A percentile compares a stretch with the other conserved stretches of the same genome.
Conservation (phyloP, 1,139 yeast species). For the Nadsonia starkeyi-henricii region DNA sequence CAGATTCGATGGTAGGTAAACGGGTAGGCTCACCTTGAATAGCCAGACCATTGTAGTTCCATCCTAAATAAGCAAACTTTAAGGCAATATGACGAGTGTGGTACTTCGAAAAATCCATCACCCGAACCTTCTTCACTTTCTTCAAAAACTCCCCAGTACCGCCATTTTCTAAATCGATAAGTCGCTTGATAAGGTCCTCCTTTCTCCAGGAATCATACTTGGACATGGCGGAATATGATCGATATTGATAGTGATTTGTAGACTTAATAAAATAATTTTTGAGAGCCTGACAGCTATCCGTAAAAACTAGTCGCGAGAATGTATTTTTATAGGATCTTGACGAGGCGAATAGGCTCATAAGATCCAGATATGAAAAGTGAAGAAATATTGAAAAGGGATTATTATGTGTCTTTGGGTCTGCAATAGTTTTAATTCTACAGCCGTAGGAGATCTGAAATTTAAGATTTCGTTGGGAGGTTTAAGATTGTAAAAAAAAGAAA, state of each 20-base stretch:
- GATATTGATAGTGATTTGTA: no score
- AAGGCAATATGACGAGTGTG: slow-evolving; percentile 63
- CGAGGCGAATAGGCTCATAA: neutral
- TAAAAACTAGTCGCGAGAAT: neutral
- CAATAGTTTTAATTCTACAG: slow-evolving; percentile 1
- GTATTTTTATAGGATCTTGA: neutral
- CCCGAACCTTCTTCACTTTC: neutral
- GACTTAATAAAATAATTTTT: neutral
- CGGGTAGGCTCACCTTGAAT: slow-evolving; percentile 53
- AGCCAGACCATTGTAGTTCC: slow-evolving; percentile 84
- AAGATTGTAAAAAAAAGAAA: neutral
- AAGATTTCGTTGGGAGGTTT: neutral
- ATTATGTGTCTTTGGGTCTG: slow-evolving; percentile 1
- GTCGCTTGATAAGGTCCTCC: slow-evolving; percentile 36
- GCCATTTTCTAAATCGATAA: slow-evolving; percentile 34
- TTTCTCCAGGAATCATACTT: slow-evolving; percentile 38
- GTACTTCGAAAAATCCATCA: slow-evolving; percentile 47
- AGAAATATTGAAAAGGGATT: slow-evolving; percentile 1
- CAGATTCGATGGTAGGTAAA: slow-evolving; percentile 77
- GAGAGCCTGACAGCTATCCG: neutral
- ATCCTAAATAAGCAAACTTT: slow-evolving; percentile 51
- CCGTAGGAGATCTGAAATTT: slow-evolving; percentile 1
- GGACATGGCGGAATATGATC: slow-evolving; percentile 6
- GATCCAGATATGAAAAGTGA: neutral
- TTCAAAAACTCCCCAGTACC: neutral